Base-by-base conservation (phyloP, 208 protist genomes). In the Herpetomonas tarakana region DNA sequence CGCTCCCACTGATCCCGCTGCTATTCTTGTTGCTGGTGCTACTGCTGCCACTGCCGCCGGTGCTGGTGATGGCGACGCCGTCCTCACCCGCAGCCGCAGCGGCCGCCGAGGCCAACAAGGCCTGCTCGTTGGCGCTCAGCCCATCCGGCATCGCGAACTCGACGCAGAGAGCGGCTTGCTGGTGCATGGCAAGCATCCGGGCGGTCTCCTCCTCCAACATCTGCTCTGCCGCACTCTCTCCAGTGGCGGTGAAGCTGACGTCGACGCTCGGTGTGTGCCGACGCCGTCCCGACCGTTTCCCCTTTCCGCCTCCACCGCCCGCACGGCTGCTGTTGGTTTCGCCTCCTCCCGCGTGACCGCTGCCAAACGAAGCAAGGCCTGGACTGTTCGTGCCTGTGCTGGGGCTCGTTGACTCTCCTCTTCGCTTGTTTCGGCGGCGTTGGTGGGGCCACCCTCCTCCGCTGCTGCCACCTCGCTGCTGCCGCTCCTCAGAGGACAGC, bases 121-220 rank as follows among this genome's bases (percentile, higher is more conserved):
- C 35, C 14, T 41, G 35, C 6, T 41, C 35, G 35, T 41, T 41
- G 35, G 35, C 35, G 35, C 35, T 41, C 35, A 41, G 35, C 6
- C 35, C 35, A 6, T 52, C 46, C 7, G 46, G 19, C 18, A 52
- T 27, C 7, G 11, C n/a, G 27, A 64, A 64, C 24, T 64, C 58
- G 22, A 46, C 49, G 45, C 30, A 21, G 12, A 64, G 58, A 4
- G 58, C 58, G 30, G 58, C 47, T 25, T 64, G 44, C 58, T 64
- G 58, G 41, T 64, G 58, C 16, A 52, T 29, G 21, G 19, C 49
- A 12, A n/a, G 18, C 27, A 64, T n/a, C 12, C 45, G 45, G 2
- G 41, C 41, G n/a, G 45, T 29, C 2, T 25, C 22, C 47, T 64
- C 22, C 4, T 30, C 16, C 11, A 44, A 16, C 4, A 41, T 6